phyloP scores from a whole-genome alignment of 345 rosid species.

The Syzygium grande region DNA sequence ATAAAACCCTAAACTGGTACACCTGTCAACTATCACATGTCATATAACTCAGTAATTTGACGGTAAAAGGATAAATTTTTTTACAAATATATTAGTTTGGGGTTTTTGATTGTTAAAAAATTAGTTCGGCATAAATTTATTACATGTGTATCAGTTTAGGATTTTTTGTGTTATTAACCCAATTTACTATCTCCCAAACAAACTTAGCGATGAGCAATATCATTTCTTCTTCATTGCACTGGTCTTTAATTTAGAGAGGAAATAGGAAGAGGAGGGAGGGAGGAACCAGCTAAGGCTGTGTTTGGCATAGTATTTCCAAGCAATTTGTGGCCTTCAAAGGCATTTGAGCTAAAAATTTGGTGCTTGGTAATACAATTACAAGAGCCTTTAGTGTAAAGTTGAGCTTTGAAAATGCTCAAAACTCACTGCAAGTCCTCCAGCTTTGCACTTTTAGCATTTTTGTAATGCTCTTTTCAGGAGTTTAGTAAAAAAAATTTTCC shows the following conservation, averaged over 20 bases:
- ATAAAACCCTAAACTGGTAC: too few relatives aligned
- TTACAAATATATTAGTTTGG: too few relatives aligned
- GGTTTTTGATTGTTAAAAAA: too few relatives aligned
- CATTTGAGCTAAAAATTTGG: background rate
- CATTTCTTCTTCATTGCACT: background rate
- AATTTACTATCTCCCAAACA: background rate
- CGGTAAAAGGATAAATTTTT: too few relatives aligned
- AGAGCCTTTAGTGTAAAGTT: background rate
- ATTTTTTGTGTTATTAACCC: background rate
- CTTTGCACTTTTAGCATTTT: background rate
- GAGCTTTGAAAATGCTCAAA: background rate
- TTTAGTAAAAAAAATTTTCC: too few relatives aligned
- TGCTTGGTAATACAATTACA: background rate
- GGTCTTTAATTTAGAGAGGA: background rate
- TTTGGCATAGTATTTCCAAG: background rate
- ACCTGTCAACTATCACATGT: too few relatives aligned
- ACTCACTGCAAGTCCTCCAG: too few relatives aligned
- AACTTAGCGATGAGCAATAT: background rate
- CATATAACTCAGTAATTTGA: too few relatives aligned
- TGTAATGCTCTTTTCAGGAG: background rate
- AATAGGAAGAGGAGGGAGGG: too few relatives aligned
- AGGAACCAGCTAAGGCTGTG: background rate
- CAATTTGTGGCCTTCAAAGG: background rate
- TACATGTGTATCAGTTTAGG: too few relatives aligned
- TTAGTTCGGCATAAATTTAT: too few relatives aligned